Evolutionary conservation across 2,329 filamentous ascomycete species (phyloP).

Genomic region (Mariannaea elegans): DNA sequence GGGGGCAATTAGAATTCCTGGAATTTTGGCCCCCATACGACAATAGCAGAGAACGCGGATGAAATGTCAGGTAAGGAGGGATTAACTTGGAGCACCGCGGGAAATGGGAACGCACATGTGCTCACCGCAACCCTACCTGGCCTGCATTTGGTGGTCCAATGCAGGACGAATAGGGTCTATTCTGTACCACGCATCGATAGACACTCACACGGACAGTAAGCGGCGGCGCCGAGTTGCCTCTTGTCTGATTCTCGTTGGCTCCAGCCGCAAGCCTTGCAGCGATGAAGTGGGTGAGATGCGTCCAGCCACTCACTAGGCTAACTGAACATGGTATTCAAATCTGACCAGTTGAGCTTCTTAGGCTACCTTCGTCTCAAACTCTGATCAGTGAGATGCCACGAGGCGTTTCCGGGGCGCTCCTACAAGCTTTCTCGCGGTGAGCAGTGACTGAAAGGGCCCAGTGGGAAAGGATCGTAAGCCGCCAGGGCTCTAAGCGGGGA

Average conservation of each 20-base stretch:
- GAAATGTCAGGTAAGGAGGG: neutral
- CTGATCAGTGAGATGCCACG: slow-evolving; percentile 21
- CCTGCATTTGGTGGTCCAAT: neutral
- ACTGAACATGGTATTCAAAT: slow-evolving; percentile 30
- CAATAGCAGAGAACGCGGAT: slow-evolving; percentile 5
- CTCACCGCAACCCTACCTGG: neutral
- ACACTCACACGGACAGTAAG: neutral
- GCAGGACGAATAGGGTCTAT: neutral
- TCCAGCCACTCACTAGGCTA: neutral
- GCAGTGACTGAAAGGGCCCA: slow-evolving; percentile 31
- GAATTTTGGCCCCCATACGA: slow-evolving; percentile 20
- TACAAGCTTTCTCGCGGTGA: slow-evolving; percentile 18
- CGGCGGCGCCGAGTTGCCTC: slow-evolving; percentile 12
- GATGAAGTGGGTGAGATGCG: slow-evolving; percentile 32
- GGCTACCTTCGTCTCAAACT: slow-evolving; percentile 10
- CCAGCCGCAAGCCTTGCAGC: slow-evolving; percentile 17
- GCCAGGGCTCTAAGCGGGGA: slow-evolving; percentile 36
- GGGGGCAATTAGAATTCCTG: slow-evolving; percentile 15
- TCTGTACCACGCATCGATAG: slow-evolving; percentile 6
- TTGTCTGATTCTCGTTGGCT: slow-evolving; percentile 13
- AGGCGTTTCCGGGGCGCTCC: slow-evolving; percentile 24
- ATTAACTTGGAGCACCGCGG: neutral
- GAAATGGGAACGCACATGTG: slow-evolving; percentile 3
- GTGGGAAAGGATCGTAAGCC: slow-evolving; percentile 39
- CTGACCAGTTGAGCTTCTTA: slow-evolving; percentile 30